Base-by-base conservation (phyloP, 495 filamentous ascomycete species). In the Chaetomium cochliodes region DNA sequence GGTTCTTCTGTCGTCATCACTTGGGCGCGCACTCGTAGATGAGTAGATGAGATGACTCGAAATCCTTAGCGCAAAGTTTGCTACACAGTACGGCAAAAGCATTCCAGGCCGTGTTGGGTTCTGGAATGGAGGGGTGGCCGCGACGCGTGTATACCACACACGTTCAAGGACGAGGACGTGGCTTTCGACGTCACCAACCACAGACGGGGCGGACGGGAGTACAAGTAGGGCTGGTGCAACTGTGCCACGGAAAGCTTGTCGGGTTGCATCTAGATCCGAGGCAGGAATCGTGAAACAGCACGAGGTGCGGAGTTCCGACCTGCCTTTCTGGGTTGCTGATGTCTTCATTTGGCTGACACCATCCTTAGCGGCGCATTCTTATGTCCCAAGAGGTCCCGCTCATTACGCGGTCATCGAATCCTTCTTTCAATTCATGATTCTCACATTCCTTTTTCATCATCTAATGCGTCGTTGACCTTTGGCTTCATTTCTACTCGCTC, bases 251-350 rank as follows among this genome's bases (percentile, higher is more conserved):
- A 9, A 50, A 53, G 33, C 47, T 33, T 12, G 30, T 25, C 13
- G n/a, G 0, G 15, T 15, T 13, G 23, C 5, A 25, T 30, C n/a
- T 8, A 49, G 18, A 11, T 20, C 20, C 18, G 13, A 6, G 30
- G 37, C 5, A 44, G 9, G 23, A 53, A 52, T 11, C 47, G n/a
- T 62, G 49, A 62, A 62, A 54, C 60, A 13, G 33, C 49, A 22
- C 50, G 41, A 44, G 41, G 41, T 44, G 13, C n/a, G 46, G n/a
- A 50, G 11, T 15, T 50, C 20, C 20, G 26, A 54, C 60, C 60
- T 62, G 60, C 60, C 60, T 2, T 44, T 54, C 50, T 54, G 8
- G 60, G 49, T 22, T 6, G 60, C 0, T 9, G n/a, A 11, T 18
- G n/a, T 6, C 9, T 42, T 20, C 6, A 23, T 57, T 57, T 55